Conservation (phyloP, 2,329 filamentous ascomycete genomes). For the Ascosphaera aggregata region DNA sequence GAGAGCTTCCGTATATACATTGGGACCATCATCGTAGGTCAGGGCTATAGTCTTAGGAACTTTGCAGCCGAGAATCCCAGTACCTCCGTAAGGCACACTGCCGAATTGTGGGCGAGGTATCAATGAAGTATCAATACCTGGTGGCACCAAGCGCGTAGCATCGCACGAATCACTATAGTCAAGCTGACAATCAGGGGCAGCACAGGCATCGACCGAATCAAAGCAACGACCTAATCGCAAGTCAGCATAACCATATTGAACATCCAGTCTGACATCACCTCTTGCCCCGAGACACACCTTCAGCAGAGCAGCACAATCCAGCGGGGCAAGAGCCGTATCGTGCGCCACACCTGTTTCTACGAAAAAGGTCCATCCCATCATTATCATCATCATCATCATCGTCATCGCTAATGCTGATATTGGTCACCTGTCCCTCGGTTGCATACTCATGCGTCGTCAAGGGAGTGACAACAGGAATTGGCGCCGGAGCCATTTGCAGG, state of each 20-base stretch:
- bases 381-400: no score
- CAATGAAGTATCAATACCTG: constrained; percentile 13
- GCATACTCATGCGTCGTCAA: not conserved
- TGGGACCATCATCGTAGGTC: constrained; percentile 45
- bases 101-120: constrained; percentile 16
- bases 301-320: constrained; percentile 16
- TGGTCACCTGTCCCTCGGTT: not conserved
- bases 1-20: constrained; percentile 35
- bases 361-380: not conserved
- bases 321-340: constrained; percentile 13
- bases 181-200: constrained; percentile 18
- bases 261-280: not conserved
- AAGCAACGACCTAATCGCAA: constrained; percentile 17
- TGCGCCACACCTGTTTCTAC: constrained; percentile 13
- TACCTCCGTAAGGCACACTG: constrained; percentile 14
- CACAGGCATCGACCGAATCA: constrained; percentile 14
- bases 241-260: constrained; percentile 1
- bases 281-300: constrained; percentile 13
- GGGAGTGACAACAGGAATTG: not conserved
- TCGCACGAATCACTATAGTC: constrained; percentile 17
- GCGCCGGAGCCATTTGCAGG: not conserved
- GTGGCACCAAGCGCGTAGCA: constrained; percentile 11
- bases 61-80: constrained; percentile 16
- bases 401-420: constrained; percentile 2
- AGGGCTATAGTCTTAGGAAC: constrained; percentile 37